These are phyloP conservation scores for Tetraselmis striata DNA, from an alignment of 139 green algal species.

Conservation along the genomic window DNA sequence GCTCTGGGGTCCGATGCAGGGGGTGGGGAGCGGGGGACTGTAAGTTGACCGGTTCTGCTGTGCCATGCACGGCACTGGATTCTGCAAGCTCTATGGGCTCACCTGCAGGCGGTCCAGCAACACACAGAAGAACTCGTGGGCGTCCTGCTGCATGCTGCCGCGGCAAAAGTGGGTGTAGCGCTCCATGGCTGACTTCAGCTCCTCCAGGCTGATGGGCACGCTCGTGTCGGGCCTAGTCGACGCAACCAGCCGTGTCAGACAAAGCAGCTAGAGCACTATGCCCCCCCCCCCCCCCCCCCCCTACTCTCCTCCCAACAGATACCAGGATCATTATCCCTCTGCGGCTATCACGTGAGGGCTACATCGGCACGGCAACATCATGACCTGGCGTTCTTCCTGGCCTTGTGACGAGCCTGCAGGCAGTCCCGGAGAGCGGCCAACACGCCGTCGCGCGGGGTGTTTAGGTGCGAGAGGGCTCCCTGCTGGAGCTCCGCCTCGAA, in stretches of 20 bases:
- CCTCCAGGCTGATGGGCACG: conserved; percentile 24
- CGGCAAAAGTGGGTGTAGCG: conserved; percentile 41
- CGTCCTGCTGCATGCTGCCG: conserved; percentile 60
- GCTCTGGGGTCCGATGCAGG: conserved; percentile 40
- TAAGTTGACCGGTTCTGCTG: too few relatives aligned
- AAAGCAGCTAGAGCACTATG: conserved; percentile 14
- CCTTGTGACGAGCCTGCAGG: not conserved
- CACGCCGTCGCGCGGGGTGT: conserved; percentile 18
- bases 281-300: conserved; percentile 7
- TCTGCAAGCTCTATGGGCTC: too few relatives aligned
- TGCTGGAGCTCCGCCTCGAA: conserved; percentile 36
- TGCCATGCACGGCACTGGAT: too few relatives aligned
- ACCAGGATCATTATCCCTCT: not conserved
- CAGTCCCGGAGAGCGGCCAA: conserved; percentile 11
- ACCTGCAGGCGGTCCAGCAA: conserved; percentile 54
- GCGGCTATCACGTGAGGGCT: not conserved
- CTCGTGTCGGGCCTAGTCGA: not conserved
- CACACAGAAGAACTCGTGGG: conserved; percentile 60
- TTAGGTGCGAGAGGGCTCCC: conserved; percentile 7
- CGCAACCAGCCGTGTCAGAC: not conserved
- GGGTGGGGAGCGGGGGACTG: too few relatives aligned
- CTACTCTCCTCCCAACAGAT: not conserved
- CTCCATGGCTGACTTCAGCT: conserved; percentile 39
- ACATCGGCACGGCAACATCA: not conserved
- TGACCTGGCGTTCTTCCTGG: not conserved